These are phyloP conservation scores for Fusarium nodosum DNA, from an alignment of 2,329 filamentous ascomycete genomes.

Conservation along the genomic window DNA sequence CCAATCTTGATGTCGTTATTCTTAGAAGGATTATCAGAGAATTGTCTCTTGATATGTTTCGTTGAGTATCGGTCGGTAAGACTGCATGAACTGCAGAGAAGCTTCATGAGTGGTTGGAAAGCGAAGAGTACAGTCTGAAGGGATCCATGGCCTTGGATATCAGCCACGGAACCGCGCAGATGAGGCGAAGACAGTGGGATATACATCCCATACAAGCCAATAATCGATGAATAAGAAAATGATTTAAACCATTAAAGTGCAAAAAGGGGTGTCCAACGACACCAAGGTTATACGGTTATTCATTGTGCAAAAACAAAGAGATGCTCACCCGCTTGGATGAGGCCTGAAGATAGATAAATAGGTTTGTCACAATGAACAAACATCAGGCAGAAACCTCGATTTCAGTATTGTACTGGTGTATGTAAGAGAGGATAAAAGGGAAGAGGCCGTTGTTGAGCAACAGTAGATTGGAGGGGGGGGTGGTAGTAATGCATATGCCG, in stretches of 20 bases:
- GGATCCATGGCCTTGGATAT: slow-evolving; percentile 29
- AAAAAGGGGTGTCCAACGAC: slow-evolving; percentile 35
- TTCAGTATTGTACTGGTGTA: not conserved
- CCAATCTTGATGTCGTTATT: slow-evolving; percentile 60
- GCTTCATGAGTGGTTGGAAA: slow-evolving; percentile 20
- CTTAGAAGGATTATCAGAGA: slow-evolving; percentile 47
- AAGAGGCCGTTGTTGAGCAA: slow-evolving; percentile 16
- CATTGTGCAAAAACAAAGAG: slow-evolving; percentile 26
- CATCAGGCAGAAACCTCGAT: slow-evolving; percentile 26
- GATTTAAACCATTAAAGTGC: slow-evolving; percentile 31
- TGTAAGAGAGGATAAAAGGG: slow-evolving; percentile 21
- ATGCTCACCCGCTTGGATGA: slow-evolving; percentile 25
- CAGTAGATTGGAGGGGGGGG: slow-evolving; percentile 29
- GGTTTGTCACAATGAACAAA: slow-evolving; percentile 14
- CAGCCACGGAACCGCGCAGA: slow-evolving; percentile 30
- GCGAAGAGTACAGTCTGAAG: slow-evolving; percentile 2
- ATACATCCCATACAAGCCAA: slow-evolving; percentile 48
- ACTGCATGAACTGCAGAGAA: slow-evolving; percentile 6
- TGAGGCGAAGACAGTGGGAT: slow-evolving; percentile 45
- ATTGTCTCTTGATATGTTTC: slow-evolving; percentile 43
- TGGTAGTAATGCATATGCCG: slow-evolving; percentile 45
- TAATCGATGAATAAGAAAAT: slow-evolving; percentile 3
- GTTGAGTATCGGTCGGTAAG: not conserved
- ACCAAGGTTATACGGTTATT: slow-evolving; percentile 20
- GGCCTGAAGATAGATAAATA: slow-evolving; percentile 42